Conservation (phyloP, 192 early-diverging fungal genomes). For the Cetraspora pellucida region DNA sequence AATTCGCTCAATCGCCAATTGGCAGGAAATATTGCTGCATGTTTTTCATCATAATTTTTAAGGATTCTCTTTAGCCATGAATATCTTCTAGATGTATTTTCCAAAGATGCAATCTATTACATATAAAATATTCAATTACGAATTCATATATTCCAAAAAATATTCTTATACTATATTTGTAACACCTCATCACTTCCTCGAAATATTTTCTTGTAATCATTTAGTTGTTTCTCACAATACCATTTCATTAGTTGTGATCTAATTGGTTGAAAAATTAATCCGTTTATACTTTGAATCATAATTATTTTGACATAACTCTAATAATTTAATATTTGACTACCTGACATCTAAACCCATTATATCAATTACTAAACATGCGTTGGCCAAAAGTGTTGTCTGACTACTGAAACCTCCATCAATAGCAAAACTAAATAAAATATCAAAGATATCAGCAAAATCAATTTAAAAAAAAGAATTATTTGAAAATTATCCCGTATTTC, state of each 20-base stretch:
- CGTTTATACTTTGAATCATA: neutral
- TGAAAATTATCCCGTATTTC: neutral
- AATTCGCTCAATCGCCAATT: conserved; percentile 75
- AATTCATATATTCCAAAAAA: conserved; percentile 34
- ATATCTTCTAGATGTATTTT: conserved; percentile 84
- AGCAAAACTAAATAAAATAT: conserved; percentile 66
- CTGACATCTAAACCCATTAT: conserved; percentile 67
- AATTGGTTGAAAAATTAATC: neutral
- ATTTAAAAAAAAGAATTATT: neutral
- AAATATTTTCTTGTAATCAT: conserved; percentile 83
- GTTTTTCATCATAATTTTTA: conserved; percentile 88
- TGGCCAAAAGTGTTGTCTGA: conserved; percentile 58
- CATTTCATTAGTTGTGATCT: conserved; percentile 67
- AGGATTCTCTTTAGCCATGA: conserved; percentile 91
- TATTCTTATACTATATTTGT: neutral
- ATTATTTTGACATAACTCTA: neutral
- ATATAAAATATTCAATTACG: neutral
- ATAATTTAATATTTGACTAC: conserved; percentile 37
- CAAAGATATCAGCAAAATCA: neutral
- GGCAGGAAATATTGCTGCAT: conserved; percentile 78
- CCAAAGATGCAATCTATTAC: conserved; percentile 74
- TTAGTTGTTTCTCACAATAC: conserved; percentile 83
- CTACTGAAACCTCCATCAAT: conserved; percentile 60
- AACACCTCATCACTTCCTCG: conserved; percentile 41
- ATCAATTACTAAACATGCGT: conserved; percentile 78